Evolutionary conservation across 2,329 filamentous ascomycete genomes (phyloP).

Genomic region (Coniochaeta ligniaria): DNA sequence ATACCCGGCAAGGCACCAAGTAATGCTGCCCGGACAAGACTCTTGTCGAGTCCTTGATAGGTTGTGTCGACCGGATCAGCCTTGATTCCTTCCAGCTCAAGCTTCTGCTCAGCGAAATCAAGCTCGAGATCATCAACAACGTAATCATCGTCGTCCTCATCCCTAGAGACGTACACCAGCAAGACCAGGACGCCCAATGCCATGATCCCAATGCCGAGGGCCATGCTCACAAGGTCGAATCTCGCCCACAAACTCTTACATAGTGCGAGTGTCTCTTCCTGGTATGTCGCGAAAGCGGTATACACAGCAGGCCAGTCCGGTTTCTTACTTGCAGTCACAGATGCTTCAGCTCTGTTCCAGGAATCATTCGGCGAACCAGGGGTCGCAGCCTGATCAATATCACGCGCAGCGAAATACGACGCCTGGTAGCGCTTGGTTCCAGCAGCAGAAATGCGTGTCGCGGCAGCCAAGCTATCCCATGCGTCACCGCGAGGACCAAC

Average conservation of each 20-base stretch:
- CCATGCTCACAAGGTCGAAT: conserved; percentile 84
- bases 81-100: conserved; percentile 39
- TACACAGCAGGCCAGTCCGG: conserved; percentile 34
- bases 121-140: conserved; percentile 49
- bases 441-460: conserved; percentile 70
- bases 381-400: conserved; percentile 54
- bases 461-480: conserved; percentile 70
- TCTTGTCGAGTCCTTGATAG: conserved; percentile 29
- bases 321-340: conserved; percentile 14
- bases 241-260: conserved; percentile 86
- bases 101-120: conserved; percentile 49
- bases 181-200: conserved; percentile 61
- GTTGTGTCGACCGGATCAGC: conserved; percentile 19
- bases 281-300: conserved; percentile 63
- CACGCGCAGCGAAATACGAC: conserved; percentile 69
- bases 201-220: conserved; percentile 68
- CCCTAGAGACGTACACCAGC: conserved; percentile 62
- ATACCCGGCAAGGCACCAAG: conserved; percentile 26
- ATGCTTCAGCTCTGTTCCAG: conserved; percentile 46
- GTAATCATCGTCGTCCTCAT: conserved; percentile 46
- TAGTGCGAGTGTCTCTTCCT: conserved; percentile 67
- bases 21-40: conserved; percentile 28
- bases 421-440: conserved; percentile 86
- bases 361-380: conserved; percentile 45
- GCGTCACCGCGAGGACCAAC: conserved; percentile 60